These are phyloP conservation scores for Diaporthe sp. DNA, from an alignment of 2,329 filamentous ascomycete genomes.

Conservation along the genomic window DNA sequence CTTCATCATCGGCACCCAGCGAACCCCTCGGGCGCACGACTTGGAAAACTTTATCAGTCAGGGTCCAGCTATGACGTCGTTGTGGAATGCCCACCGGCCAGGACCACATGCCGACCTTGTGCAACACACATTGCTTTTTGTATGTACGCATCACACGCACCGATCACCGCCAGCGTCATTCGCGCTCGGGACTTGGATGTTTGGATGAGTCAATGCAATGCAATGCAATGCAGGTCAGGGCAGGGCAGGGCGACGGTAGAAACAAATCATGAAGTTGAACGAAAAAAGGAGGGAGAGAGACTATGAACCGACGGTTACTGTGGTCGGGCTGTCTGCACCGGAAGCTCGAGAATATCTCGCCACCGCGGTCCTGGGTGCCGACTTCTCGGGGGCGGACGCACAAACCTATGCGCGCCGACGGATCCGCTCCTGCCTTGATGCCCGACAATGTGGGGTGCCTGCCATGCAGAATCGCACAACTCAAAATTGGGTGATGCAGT, in stretches of 20 bases:
- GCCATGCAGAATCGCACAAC: background rate
- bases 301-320: background rate
- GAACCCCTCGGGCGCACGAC: background rate
- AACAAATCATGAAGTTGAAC: background rate
- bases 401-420: background rate
- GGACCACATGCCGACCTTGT: slow-evolving; percentile 1
- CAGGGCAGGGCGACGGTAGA: background rate
- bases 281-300: background rate
- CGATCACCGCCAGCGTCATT: slow-evolving; percentile 22
- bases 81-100: slow-evolving; percentile 23
- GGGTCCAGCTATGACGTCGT: slow-evolving; percentile 33
- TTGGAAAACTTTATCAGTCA: slow-evolving; percentile 27
- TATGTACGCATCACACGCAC: slow-evolving; percentile 1
- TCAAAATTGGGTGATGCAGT: background rate
- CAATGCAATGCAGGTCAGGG: background rate
- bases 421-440: slow-evolving; percentile 24
- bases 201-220: slow-evolving; percentile 15
- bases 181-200: background rate
- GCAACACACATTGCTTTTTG: slow-evolving; percentile 18
- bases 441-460: slow-evolving; percentile 1
- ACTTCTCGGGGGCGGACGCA: slow-evolving; percentile 10
- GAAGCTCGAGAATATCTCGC: background rate
- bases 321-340: background rate
- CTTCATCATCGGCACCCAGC: slow-evolving; percentile 25
- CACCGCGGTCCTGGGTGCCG: background rate